Conservation (phyloP, 305 asterid genomes). For the Andrographis paniculata region DNA sequence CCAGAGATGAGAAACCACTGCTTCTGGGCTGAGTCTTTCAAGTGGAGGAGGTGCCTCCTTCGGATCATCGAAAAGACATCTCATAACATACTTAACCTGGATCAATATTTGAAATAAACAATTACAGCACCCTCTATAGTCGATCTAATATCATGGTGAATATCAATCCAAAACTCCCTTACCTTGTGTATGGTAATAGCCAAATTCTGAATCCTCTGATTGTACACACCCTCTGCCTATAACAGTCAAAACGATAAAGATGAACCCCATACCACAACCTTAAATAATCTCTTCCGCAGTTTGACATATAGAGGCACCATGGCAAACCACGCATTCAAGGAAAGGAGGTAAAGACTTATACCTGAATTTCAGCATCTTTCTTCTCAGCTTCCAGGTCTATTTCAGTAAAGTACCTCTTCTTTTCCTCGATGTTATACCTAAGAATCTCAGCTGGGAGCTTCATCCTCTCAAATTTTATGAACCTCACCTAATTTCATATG, state of each 20-base stretch:
- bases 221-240: conserved; percentile 98
- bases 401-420: conserved; percentile 83
- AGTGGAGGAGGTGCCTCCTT: conserved; percentile 93
- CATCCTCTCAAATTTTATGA: conserved; percentile 93
- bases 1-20: conserved; percentile 71
- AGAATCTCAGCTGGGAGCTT: conserved; percentile 80
- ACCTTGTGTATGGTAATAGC: conserved; percentile 99
- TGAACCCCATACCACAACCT: background rate
- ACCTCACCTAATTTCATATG: conserved; percentile 75
- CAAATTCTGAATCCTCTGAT: conserved; percentile 95
- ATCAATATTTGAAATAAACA: conserved; percentile 11
- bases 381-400: conserved; percentile 74
- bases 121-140: background rate
- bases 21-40: conserved; percentile 78
- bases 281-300: background rate
- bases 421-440: conserved; percentile 84
- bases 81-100: conserved; percentile 97
- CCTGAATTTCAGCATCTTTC: conserved; percentile 99
- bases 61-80: conserved; percentile 92
- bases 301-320: background rate
- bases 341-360: conserved; percentile 10
- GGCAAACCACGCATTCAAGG: no score
- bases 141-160: no score
- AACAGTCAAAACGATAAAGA: conserved; percentile 7
- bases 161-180: no score